phyloP scores from a whole-genome alignment of 2,329 filamentous ascomycete genomes.

The Trichoderma brevicompactum region DNA sequence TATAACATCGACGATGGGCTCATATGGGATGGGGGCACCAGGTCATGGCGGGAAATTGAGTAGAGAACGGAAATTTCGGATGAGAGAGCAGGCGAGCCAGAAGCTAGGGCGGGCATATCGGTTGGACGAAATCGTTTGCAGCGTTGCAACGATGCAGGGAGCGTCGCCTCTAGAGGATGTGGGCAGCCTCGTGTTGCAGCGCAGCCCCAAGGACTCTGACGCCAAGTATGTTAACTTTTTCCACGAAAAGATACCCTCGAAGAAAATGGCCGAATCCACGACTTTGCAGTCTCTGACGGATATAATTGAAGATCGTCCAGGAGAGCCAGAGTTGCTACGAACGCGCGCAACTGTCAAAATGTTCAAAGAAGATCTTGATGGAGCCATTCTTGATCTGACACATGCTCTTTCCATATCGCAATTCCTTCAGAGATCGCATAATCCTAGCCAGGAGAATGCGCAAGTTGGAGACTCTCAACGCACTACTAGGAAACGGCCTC shows the following conservation, averaged over 20 bases:
- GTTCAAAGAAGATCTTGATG: conserved; percentile 75
- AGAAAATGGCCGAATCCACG: conserved; percentile 73
- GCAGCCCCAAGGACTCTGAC: conserved; percentile 69
- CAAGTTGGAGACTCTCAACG: conserved; percentile 47
- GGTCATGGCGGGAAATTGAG: conserved; percentile 70
- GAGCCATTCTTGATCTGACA: conserved; percentile 72
- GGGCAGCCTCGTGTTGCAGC: conserved; percentile 71
- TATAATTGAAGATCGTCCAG: conserved; percentile 66
- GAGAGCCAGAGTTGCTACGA: conserved; percentile 68
- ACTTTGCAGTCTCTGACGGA: conserved; percentile 68
- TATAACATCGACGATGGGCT: conserved; percentile 31
- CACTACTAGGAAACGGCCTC: conserved; percentile 36
- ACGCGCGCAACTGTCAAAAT: conserved; percentile 75
- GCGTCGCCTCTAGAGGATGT: conserved; percentile 78
- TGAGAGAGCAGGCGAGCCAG: conserved; percentile 79
- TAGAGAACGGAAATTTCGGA: conserved; percentile 74
- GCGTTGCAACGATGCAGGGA: conserved; percentile 82
- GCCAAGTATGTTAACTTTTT: conserved; percentile 92
- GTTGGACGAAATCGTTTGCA: conserved; percentile 81
- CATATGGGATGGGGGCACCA: conserved; percentile 47
- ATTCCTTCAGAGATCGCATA: conserved; percentile 56
- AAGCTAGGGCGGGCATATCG: conserved; percentile 78
- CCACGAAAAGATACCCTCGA: conserved; percentile 83
- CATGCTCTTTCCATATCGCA: conserved; percentile 63
- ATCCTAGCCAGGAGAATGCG: conserved; percentile 52